Percentiles rank a stretch among this genome's conserved stretches.
Conservation (phyloP, 148 eudicot genomes). For the Polygonum maritimum region DNA sequence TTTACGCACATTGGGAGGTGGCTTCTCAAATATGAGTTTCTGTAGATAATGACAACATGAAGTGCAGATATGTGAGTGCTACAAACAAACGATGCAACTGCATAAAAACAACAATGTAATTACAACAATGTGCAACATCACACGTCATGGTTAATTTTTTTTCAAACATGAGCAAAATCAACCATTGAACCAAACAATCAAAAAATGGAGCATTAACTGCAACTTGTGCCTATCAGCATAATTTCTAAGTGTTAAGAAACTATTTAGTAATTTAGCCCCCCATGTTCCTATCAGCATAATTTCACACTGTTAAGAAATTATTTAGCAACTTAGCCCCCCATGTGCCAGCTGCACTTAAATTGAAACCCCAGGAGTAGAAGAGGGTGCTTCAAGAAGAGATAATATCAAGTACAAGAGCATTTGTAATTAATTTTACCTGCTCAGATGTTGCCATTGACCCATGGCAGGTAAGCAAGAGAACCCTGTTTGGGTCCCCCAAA, state of each 20-base stretch:
- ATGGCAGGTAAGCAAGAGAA: constrained; percentile 86
- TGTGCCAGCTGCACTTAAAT: neutral
- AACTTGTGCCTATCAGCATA: neutral
- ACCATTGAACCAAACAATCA: neutral
- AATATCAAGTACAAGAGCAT: neutral
- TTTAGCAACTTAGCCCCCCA: neutral
- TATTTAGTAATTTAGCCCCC: neutral
- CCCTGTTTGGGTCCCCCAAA: constrained; percentile 94
- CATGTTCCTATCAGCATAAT: neutral
- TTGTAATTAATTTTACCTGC: constrained; percentile 38
- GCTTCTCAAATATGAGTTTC: constrained; percentile 84
- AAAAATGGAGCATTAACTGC: neutral
- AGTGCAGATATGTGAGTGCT: neutral
- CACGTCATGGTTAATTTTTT: neutral
- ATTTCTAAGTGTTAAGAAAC: neutral
- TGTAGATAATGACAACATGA: constrained; percentile 25
- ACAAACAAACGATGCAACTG: neutral
- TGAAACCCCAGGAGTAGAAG: neutral
- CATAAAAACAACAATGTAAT: neutral
- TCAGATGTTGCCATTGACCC: constrained; percentile 99
- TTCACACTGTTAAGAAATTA: neutral
- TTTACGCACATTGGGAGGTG: constrained; percentile 70
- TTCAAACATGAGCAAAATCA: neutral
- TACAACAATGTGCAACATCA: neutral
- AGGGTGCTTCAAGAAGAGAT: neutral